Base-by-base conservation (phyloP, 768 basidiomycete species). In the Tylopilus cervinicoccineus region DNA sequence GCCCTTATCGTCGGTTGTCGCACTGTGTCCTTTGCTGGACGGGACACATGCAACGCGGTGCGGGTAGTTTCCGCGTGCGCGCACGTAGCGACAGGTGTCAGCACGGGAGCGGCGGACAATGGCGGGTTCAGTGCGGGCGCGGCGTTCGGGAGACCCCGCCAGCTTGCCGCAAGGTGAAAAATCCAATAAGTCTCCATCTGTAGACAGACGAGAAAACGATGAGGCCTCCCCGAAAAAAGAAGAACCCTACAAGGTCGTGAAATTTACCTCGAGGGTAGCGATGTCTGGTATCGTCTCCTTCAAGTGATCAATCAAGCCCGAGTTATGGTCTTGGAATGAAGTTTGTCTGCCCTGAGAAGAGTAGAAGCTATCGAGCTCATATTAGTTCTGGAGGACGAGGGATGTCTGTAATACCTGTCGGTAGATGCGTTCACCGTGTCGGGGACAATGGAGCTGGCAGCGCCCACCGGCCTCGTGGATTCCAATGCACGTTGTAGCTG, bases 111-210 rank as follows among this genome's bases (percentile, higher is more conserved):
- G 22, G 74, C 67, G 38, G 73, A 73, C 47, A 76, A 68, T 17
- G 80, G 78, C 23, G 77, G 70, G 38, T 64, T 46, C 7, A 52
- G 55, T 36, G 58, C 54, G 43, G 53, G 51, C 10, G 53, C 43
- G 16, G 61, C 41, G 22, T 58, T 65, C 12, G 47, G 38, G 45
- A 66, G 67, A 44, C 68, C 68, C 43, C 62, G 70, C 86, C 86
- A 89, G 56, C 81, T 83, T 19, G 76, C 74, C 3, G 89, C 88
- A 13, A 91, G 78, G 65, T 92, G 89, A 58, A 83, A 80, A 40
- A 91, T 67, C 69, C 88, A 88, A 63, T 86, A 87, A 0, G 86
- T 88, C 62, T 90, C 87, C 88, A 91, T 92, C 89, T 91, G 45
- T 45, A 47, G 38, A 45, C 44, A n/a, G 16, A n/a, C n/a, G n/a